These are phyloP conservation scores for Penicillium steckii DNA, from an alignment of 495 filamentous ascomycete species.

Conservation along the genomic window DNA sequence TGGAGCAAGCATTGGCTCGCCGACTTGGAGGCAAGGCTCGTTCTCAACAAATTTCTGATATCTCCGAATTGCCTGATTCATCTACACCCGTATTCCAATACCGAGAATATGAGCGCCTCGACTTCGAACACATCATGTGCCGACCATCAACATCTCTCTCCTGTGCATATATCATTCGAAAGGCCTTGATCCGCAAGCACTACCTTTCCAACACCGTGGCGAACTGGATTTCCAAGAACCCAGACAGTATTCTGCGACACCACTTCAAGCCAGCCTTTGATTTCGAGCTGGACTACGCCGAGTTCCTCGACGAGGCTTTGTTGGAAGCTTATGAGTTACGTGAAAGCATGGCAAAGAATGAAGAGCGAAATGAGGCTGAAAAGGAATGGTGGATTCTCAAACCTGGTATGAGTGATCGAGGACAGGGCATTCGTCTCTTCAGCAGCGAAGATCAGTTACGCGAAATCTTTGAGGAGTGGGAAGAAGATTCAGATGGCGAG, in stretches of 20 bases:
- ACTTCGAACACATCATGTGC: constrained; percentile 69
- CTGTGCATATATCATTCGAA: constrained; percentile 91
- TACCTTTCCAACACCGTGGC: constrained; percentile 78
- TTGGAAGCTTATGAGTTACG: constrained; percentile 83
- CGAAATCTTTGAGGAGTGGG: constrained; percentile 85
- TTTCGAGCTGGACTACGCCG: constrained; percentile 94
- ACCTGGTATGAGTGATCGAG: constrained; percentile 94
- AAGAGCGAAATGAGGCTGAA: constrained; percentile 42
- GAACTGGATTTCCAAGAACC: constrained; percentile 80
- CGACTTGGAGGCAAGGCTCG: constrained; percentile 49
- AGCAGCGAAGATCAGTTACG: constrained; percentile 75
- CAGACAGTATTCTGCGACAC: constrained; percentile 60
- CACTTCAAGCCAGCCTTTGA: constrained; percentile 73
- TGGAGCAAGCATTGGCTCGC: constrained; percentile 66
- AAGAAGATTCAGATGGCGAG: constrained; percentile 54
- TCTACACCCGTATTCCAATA: constrained; percentile 69
- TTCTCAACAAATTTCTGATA: constrained; percentile 44
- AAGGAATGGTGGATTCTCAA: constrained; percentile 98
- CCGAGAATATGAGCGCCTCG: constrained; percentile 78
- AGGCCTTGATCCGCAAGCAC: constrained; percentile 96
- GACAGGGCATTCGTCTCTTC: constrained; percentile 89
- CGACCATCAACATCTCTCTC: constrained; percentile 59
- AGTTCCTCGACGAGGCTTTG: constrained; percentile 92
- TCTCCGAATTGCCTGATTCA: constrained; percentile 41
- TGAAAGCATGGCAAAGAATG: constrained; percentile 70